These are phyloP conservation scores for Cicer cuneatum DNA, from an alignment of 306 rosid genomes.

Conservation along the genomic window DNA sequence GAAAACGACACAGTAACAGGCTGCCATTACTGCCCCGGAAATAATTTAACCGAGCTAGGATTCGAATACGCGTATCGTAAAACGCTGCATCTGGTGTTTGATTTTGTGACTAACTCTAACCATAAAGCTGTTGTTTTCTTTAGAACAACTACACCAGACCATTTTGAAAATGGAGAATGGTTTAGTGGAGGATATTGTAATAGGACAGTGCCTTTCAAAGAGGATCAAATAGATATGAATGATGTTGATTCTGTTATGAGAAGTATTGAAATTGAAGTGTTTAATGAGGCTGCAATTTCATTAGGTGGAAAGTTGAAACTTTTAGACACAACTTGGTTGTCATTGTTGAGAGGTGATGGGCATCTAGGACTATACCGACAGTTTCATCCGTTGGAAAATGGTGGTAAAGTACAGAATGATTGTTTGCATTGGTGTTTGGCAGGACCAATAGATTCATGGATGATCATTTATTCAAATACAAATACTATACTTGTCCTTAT, in stretches of 20 bases:
- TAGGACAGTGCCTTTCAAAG: slow-evolving; percentile 73
- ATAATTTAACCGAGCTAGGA: slow-evolving; percentile 70
- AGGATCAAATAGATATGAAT: slow-evolving; percentile 48
- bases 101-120: slow-evolving; percentile 45
- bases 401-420: slow-evolving; percentile 44
- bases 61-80: slow-evolving; percentile 64
- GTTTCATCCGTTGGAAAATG: slow-evolving; percentile 66
- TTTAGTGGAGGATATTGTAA: slow-evolving; percentile 87
- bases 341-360: slow-evolving; percentile 83
- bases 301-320: slow-evolving; percentile 50
- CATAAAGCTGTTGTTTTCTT: slow-evolving; percentile 64
- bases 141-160: slow-evolving; percentile 83
- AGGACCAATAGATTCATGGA: slow-evolving; percentile 95
- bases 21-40: slow-evolving; percentile 71
- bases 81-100: slow-evolving; percentile 52
- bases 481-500: too few relatives aligned
- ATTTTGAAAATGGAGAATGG: slow-evolving; percentile 89
- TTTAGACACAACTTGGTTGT: slow-evolving; percentile 68
- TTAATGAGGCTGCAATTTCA: slow-evolving; percentile 41
- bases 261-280: slow-evolving; percentile 68
- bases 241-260: slow-evolving; percentile 60
- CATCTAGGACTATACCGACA: slow-evolving; percentile 85
- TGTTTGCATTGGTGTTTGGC: slow-evolving; percentile 74
- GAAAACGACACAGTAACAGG: slow-evolving; percentile 59
- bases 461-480: neutral